Conservation (phyloP, 202 grass and related monocot species). For the Eragrostis tef region DNA sequence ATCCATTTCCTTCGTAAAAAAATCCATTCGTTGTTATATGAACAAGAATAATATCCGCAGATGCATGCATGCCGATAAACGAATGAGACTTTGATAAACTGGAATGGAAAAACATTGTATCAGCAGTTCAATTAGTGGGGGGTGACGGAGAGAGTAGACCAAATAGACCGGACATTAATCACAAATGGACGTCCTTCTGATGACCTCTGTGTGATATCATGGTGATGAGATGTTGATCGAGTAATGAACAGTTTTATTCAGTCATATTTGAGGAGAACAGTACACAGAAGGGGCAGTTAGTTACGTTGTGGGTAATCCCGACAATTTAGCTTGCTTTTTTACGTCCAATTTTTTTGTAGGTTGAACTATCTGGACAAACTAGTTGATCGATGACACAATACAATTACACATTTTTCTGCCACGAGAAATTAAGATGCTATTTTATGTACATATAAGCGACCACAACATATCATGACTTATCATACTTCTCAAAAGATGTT, state of each 20-base stretch:
- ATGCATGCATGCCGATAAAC: not conserved
- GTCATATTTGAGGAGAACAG: not conserved
- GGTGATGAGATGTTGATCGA: slow-evolving; percentile 4
- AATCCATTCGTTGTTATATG: not conserved
- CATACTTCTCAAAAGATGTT: too few species aligned
- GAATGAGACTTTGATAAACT: not conserved
- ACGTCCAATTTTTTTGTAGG: not conserved
- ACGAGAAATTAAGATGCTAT: not conserved
- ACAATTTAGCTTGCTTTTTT: not conserved
- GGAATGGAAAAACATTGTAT: not conserved
- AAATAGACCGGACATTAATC: not conserved
- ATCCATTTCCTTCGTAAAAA: not conserved
- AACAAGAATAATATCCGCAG: not conserved
- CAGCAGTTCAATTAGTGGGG: not conserved
- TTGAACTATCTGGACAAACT: not conserved
- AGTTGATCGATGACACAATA: too few species aligned
- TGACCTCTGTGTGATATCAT: slow-evolving; percentile 32
- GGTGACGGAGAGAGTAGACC: not conserved
- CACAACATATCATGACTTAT: too few species aligned
- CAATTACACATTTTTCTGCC: not conserved
- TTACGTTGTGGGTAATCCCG: not conserved
- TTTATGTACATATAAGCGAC: not conserved
- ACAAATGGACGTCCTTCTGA: not conserved
- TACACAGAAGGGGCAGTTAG: too few species aligned
- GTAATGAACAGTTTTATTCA: not conserved